phyloP scores from a whole-genome alignment of 2,329 filamentous ascomycete genomes.

The Colletotrichum trifolii region DNA sequence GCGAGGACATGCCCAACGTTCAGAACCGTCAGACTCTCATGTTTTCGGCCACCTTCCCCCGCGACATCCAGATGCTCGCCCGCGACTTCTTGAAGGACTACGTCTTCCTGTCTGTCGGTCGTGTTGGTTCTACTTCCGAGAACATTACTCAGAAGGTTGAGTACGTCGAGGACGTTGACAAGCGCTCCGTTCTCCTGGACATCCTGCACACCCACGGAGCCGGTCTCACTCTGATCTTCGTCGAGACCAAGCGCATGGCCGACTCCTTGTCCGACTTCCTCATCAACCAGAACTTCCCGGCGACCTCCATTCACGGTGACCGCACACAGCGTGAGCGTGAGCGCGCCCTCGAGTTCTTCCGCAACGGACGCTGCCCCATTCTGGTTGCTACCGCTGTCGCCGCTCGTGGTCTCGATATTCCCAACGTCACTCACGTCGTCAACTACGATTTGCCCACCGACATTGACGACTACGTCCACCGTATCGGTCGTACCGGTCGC shows the following conservation, averaged over 20 bases:
- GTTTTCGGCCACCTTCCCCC: conserved; percentile 99
- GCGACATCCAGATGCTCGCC: conserved; percentile 98
- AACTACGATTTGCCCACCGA: conserved; percentile 99
- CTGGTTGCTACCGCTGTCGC: conserved; percentile 97
- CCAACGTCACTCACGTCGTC: conserved; percentile 96
- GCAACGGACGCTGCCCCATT: conserved; percentile 93
- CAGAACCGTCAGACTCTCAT: conserved; percentile 95
- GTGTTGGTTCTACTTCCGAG: conserved; percentile 99
- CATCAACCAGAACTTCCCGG: conserved; percentile 98
- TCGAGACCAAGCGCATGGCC: conserved; percentile 99
- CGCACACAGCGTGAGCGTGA: conserved; percentile 99
- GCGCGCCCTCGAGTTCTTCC: conserved; percentile 97
- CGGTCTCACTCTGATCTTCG: conserved; percentile 95
- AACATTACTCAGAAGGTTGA: conserved; percentile 99
- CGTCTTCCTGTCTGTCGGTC: conserved; percentile 97
- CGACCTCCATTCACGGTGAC: conserved; percentile 98
- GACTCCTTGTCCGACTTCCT: conserved; percentile 98
- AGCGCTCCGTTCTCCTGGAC: conserved; percentile 96
- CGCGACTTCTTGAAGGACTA: conserved; percentile 99
- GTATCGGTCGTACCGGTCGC: conserved; percentile 99
- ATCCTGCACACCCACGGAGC: conserved; percentile 94
- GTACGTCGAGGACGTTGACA: conserved; percentile 96
- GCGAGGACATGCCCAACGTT: conserved; percentile 94
- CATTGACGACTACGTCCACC: conserved; percentile 98
- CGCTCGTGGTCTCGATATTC: conserved; percentile 90